A percentile compares a stretch with the other conserved stretches of the same genome.
phyloP scores from a whole-genome alignment of 495 filamentous ascomycete genomes.

The Lepraria neglecta region DNA sequence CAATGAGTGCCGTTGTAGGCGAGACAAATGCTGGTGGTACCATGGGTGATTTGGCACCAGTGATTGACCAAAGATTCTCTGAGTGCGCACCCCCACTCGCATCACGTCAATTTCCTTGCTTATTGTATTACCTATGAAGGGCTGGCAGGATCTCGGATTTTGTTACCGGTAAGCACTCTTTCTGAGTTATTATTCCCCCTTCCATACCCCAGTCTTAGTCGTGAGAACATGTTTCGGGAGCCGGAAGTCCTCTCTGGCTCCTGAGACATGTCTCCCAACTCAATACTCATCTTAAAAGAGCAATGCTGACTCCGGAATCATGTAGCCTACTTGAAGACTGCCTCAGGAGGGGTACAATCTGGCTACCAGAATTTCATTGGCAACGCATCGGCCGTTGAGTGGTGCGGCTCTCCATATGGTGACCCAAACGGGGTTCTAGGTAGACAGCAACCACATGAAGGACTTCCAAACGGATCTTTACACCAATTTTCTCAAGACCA shows the following conservation, averaged over 20 bases:
- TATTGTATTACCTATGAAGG: background rate
- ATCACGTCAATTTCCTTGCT: background rate
- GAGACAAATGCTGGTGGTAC: constrained; percentile 7
- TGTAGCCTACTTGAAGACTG: constrained; percentile 16
- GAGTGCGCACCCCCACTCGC: constrained; percentile 1
- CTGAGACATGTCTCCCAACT: no score
- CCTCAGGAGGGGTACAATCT: constrained; percentile 3
- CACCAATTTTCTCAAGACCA: constrained; percentile 10
- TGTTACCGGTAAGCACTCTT: no score
- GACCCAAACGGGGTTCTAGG: constrained; percentile 9
- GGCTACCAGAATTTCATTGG: constrained; percentile 16
- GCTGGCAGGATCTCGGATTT: constrained; percentile 11
- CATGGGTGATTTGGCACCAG: background rate
- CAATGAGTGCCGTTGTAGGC: constrained; percentile 12
- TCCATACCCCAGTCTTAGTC: no score
- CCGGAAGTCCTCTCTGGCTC: no score
- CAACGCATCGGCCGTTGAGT: constrained; percentile 6
- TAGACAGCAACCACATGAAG: constrained; percentile 10
- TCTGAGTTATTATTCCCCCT: no score
- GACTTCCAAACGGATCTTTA: constrained; percentile 8
- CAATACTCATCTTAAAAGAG: no score
- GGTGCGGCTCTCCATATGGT: constrained; percentile 12
- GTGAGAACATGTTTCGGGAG: no score
- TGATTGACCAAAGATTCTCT: constrained; percentile 20
- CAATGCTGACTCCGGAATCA: no score